Percentiles rank a stretch among this genome's conserved stretches.
These are phyloP conservation scores for Mycena vulgaris DNA, from an alignment of 768 basidiomycete genomes.

Conservation along the genomic window DNA sequence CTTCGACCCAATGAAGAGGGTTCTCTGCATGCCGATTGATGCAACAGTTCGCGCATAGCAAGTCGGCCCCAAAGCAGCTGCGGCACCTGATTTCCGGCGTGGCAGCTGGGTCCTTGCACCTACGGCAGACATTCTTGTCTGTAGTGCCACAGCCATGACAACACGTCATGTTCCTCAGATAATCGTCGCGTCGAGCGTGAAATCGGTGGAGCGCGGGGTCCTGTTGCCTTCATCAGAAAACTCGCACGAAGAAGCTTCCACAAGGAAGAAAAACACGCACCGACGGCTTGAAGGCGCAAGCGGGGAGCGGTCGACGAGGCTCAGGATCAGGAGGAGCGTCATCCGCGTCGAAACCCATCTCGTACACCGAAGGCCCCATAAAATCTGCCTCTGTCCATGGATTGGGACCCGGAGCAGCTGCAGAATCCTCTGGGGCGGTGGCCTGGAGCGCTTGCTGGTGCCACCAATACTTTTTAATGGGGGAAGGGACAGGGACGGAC, in stretches of 20 bases:
- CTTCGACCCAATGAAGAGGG: conserved; percentile 37
- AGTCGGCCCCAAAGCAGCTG: conserved; percentile 23
- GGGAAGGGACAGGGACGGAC: neutral
- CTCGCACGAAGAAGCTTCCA: too few species aligned
- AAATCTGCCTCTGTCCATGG: too few species aligned
- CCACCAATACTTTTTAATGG: too few species aligned
- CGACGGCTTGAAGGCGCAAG: neutral
- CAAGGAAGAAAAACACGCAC: too few species aligned
- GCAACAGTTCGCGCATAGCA: conserved; percentile 31
- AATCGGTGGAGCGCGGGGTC: neutral
- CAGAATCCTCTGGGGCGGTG: too few species aligned
- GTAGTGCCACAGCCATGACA: neutral
- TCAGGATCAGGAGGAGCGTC: too few species aligned
- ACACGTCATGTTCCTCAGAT: neutral
- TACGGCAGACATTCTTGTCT: neutral
- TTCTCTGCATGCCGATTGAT: conserved; percentile 6
- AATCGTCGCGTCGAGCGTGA: neutral
- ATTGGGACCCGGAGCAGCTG: too few species aligned
- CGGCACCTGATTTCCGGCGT: conserved; percentile 4
- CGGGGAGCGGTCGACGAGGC: too few species aligned
- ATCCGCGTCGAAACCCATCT: too few species aligned
- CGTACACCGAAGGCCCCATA: too few species aligned
- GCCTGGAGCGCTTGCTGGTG: too few species aligned
- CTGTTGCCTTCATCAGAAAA: too few species aligned
- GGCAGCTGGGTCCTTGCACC: neutral